A percentile compares a stretch with the other conserved stretches of the same genome.
Evolutionary conservation across 1,284 basidiomycete genomes (phyloP).

Genomic region (Abortiporus biennis): DNA sequence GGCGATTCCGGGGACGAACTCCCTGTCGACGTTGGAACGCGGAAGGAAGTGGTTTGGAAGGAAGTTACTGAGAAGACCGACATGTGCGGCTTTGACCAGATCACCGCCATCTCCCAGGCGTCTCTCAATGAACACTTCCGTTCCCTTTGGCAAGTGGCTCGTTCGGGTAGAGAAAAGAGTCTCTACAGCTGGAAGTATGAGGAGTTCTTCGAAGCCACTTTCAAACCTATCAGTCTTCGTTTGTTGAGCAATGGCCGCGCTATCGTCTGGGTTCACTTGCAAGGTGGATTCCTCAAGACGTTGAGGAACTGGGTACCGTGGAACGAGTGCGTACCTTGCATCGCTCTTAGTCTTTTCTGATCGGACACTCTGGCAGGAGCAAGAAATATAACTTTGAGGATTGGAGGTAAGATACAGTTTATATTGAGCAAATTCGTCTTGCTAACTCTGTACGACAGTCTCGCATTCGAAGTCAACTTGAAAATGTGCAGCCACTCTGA

Average conservation of each 20-base stretch:
- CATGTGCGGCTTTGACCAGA: slow-evolving; percentile 25
- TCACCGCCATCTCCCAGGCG: slow-evolving; percentile 25
- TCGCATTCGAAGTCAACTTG: slow-evolving; percentile 28
- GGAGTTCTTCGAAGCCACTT: slow-evolving; percentile 20
- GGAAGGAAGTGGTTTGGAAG: slow-evolving; percentile 10
- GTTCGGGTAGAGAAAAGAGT: slow-evolving; percentile 2
- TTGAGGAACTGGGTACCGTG: slow-evolving; percentile 17
- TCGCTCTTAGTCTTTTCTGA: neutral
- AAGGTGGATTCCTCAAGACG: slow-evolving; percentile 17
- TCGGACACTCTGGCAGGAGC: slow-evolving; percentile 7
- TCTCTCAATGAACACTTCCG: slow-evolving; percentile 25
- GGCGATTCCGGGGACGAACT: slow-evolving; percentile 8
- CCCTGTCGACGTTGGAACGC: neutral
- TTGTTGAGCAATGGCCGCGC: slow-evolving; percentile 21
- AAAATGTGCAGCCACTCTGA: slow-evolving; percentile 19
- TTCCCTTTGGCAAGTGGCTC: slow-evolving; percentile 13
- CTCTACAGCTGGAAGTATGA: slow-evolving; percentile 21
- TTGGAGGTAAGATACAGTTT: slow-evolving; percentile 12
- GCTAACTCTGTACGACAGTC: slow-evolving; percentile 2
- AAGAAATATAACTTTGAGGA: slow-evolving; percentile 18
- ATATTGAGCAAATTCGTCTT: neutral
- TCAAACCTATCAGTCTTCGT: slow-evolving; percentile 12
- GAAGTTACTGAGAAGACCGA: slow-evolving; percentile 20
- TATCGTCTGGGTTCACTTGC: slow-evolving; percentile 21
- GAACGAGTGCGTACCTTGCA: slow-evolving; percentile 13